Percentiles rank a stretch among this genome's conserved stretches.
phyloP scores from a whole-genome alignment of 768 basidiomycete species.

The Leccinum truebloodii region DNA sequence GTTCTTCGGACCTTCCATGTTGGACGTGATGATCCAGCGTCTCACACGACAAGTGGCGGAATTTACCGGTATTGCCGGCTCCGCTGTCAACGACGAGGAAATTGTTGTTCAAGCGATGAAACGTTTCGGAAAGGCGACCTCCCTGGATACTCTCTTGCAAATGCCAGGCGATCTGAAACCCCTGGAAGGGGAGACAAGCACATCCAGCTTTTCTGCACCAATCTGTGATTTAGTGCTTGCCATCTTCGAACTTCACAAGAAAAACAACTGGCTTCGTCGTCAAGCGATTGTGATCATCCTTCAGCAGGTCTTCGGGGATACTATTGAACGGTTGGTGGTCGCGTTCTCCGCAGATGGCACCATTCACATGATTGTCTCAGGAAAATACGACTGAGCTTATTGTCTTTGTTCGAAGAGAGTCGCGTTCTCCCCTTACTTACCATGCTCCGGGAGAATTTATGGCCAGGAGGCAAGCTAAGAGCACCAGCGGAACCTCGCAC shows the following conservation, averaged over 20 bases:
- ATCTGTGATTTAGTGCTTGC: slow-evolving; percentile 94
- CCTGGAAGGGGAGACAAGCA: slow-evolving; percentile 84
- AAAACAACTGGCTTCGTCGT: slow-evolving; percentile 93
- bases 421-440: slow-evolving; percentile 67
- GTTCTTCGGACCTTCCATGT: slow-evolving; percentile 94
- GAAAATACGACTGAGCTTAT: slow-evolving; percentile 83
- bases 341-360: neutral
- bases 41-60: slow-evolving; percentile 89
- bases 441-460: slow-evolving; percentile 71
- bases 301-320: slow-evolving; percentile 93
- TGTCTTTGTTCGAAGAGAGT: slow-evolving; percentile 62
- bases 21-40: slow-evolving; percentile 92
- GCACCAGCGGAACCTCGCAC: slow-evolving; percentile 65
- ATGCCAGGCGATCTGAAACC: slow-evolving; percentile 79
- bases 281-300: slow-evolving; percentile 97
- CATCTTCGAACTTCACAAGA: slow-evolving; percentile 92
- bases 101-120: slow-evolving; percentile 78
- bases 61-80: slow-evolving; percentile 80
- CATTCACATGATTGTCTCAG: slow-evolving; percentile 42
- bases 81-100: slow-evolving; percentile 80
- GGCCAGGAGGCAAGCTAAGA: slow-evolving; percentile 82
- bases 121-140: slow-evolving; percentile 61
- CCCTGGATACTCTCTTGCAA: slow-evolving; percentile 70
- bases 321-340: slow-evolving; percentile 81
- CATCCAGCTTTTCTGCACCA: slow-evolving; percentile 87